Evolutionary conservation across 257 asterid species (phyloP), one percentile per base, ranked within the genome.

Genomic region (Schizonepeta tenuifolia): DNA sequence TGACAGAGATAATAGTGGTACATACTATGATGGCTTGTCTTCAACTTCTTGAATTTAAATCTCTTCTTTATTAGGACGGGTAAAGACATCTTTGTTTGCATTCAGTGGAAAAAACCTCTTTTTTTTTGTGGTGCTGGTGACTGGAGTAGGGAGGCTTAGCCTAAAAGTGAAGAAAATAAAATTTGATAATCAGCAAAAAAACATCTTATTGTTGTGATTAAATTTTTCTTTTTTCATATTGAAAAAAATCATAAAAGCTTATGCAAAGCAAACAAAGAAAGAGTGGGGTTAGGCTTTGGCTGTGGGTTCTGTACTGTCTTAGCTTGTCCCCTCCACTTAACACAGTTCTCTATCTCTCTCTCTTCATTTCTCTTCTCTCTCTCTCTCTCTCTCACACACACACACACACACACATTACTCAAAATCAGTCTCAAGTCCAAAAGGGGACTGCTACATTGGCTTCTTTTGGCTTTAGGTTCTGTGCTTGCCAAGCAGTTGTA

Each of bases 271-370:
- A 82, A 79, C 63, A 72, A 77, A 72, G 75, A 74, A 57, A 74
- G 78, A 61, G 75, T 70, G 84, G 83, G 88, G 84, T 78, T 74
- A 72, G 76, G 77, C 77, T 79, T 72, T 83, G 83, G 76, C 79
- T 80, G 94, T 81, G 97, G 96, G 91, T 88, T 89, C 91, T 93
- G 96, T 91, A 88, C 86, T 85, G 96, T 89, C 97, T 85, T 80
- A 84, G 80, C 91, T 87, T 89, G 96, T 89, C 97, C 95, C 96
- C 96, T 86, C 97, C 96, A 86, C 93, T 89, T 86, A 78, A 78
- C 87, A 83, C 96, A 83, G 82, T 75, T 72, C 56, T 43, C 43
- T 63, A 75, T 65, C 67, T 57, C 79, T 77, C 78, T 24, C 26
- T 24, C 26, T 24, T 24, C 26, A 1, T 2, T 24, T 24, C 26